Conservation (phyloP, 2,329 filamentous ascomycete species). For the Penicillium sp. region DNA sequence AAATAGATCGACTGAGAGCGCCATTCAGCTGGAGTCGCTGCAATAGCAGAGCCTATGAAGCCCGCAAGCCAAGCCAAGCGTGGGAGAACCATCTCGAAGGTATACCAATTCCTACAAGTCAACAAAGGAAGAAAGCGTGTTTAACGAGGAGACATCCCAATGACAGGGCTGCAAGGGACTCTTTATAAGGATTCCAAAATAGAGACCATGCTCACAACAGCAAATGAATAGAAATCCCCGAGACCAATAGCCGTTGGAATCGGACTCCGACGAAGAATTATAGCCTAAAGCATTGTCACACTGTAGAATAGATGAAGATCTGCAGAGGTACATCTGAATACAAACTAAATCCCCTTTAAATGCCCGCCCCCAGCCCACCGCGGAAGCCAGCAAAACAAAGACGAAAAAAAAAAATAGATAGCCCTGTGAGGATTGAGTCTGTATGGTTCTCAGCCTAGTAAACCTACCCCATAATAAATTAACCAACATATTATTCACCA, state of each 20-base stretch:
- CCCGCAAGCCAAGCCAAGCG: constrained; percentile 19
- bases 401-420: no score
- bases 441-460: not conserved
- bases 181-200: not conserved
- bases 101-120: not conserved
- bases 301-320: not conserved
- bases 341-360: constrained; percentile 6
- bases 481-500: not conserved
- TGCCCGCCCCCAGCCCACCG: constrained; percentile 7
- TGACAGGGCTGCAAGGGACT: not conserved
- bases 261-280: not conserved
- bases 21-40: constrained; percentile 40
- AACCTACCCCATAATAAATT: not conserved
- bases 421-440: no score
- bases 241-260: not conserved
- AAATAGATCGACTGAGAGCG: constrained; percentile 48
- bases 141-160: not conserved
- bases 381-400: not conserved
- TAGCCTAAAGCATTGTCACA: not conserved
- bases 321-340: not conserved
- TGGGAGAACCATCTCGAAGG: constrained; percentile 19
- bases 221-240: no score
- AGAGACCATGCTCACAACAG: not conserved
- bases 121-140: not conserved
- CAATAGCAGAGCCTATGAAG: constrained; percentile 25